phyloP scores from a whole-genome alignment of 768 basidiomycete species.

The Lactarius vividus region DNA sequence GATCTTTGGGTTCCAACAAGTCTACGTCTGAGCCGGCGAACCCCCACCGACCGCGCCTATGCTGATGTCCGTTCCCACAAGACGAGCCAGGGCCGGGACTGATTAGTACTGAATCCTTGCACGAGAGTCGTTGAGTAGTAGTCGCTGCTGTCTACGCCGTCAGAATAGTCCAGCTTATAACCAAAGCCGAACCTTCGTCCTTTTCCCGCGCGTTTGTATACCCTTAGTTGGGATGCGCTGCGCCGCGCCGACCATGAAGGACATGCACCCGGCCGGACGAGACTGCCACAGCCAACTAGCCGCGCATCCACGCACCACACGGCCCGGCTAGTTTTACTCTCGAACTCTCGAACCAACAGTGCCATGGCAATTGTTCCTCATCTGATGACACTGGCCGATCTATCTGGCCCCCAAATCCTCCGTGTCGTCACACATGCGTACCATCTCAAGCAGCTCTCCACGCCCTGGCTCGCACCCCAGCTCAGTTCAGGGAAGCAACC shows the following conservation, averaged over 20 bases:
- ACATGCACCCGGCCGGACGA: too few relatives aligned
- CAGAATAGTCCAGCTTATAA: background rate
- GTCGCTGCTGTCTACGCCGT: background rate
- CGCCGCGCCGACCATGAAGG: constrained; percentile 2
- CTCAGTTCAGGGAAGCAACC: constrained; percentile 32
- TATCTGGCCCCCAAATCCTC: constrained; percentile 70
- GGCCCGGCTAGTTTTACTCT: too few relatives aligned
- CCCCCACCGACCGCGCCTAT: constrained; percentile 16
- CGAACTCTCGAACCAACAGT: too few relatives aligned
- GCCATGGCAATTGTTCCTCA: constrained; percentile 49
- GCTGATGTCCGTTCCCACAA: background rate
- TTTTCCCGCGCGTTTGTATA: background rate
- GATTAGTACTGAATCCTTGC: too few relatives aligned
- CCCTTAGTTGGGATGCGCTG: background rate
- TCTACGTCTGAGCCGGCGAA: constrained; percentile 10
- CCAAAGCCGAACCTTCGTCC: background rate
- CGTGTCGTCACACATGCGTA: constrained; percentile 63
- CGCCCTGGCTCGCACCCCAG: constrained; percentile 65
- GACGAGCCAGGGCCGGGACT: background rate
- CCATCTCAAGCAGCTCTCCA: constrained; percentile 56
- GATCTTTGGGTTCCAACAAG: constrained; percentile 30
- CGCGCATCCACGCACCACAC: too few relatives aligned
- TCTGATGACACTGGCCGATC: constrained; percentile 87
- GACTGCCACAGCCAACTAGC: too few relatives aligned
- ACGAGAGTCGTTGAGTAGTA: constrained; percentile 1